Base-by-base conservation (phyloP, 495 filamentous ascomycete genomes). In the Tuber calosporum region DNA sequence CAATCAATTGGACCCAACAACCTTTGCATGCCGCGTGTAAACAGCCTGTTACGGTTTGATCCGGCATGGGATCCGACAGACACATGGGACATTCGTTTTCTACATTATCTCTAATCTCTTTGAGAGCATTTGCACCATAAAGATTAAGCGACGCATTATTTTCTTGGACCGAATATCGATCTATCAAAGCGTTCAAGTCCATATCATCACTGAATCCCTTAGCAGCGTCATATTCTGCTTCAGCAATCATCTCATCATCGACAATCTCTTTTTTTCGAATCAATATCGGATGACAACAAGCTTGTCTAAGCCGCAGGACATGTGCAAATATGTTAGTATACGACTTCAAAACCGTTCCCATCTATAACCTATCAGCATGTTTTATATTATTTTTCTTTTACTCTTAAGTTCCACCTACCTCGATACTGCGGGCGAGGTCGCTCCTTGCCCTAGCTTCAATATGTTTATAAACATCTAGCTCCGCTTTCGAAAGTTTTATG, bases 251-350 rank as follows among this genome's bases (percentile, higher is more conserved):
- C 81, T 98, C 95, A 74, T 98, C 96, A 1, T 91, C 89, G 3
- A 96, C 89, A 37, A 96, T 87, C 4, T 88, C 87, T 76, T 90
- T 91, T 79, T 96, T 94, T 41, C 94, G 89, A 2, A 94, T 94
- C 30, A 99, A 86, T 26, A 92, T 84, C 0, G 95, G 95, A 82
- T 99, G 95, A 77, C 94, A 97, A 82, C 95, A 99, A 26, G 92
- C 92, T 81, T 99, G 95, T 9, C 95, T 89, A 41, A 99, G 91
- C 30, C 95, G 90, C 17, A 98, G 87, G 80, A 99, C 96, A 82
- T 99, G 95, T 1, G 96, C 96, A 78, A 99, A 96, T 76, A 99
- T 97, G 45, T 92, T 96, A 0, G 94, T 96, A 81, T 92, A 99
- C 1, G 93, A 92, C 79, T 97, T 96, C 83, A 98, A 86, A 20